Base-by-base conservation (phyloP, 306 rosid species). In the Datisca glomerata region DNA sequence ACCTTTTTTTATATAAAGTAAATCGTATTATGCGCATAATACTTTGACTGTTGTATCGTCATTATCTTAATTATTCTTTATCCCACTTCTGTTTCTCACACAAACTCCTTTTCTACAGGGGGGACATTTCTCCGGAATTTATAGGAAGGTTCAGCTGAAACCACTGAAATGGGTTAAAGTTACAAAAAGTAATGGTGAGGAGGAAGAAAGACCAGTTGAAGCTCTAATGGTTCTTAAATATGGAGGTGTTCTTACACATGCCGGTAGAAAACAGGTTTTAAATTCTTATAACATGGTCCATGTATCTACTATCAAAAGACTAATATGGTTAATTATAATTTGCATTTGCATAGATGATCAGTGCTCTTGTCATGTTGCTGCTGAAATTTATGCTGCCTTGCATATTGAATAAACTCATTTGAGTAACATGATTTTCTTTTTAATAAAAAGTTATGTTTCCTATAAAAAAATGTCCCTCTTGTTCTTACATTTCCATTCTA, bases 171-270 rank as follows among this genome's bases (percentile, higher is more conserved):
- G 98, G 98, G 75, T 54, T 54, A 84, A 80, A 64, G 79, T 80
- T 27, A 33, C 81, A 57, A 80, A 70, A 66, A 50, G 59, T 59
- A 64, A 66, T 56, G 83, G 79, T 28, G 95, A 84, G 66, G 86
- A 82, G 64, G 96, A 89, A 72, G 98, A 89, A 64, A 79, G 81
- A n/a, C 95, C 95, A 0, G 67, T 68, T 69, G 84, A 89, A 75
- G 98, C 98, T 66, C 71, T 89, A 39, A 89, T 89, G 98, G 69
- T 89, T 66, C 98, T 89, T 24, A 89, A 89, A 71, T 89, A 89
- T 51, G 95, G 95, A 17, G 98, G 98, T 25, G 98, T 89, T 63
- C 98, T 89, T 50, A 89, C 98, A 18, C 98, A 89, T 49, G 98
- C 98, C 32, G 98, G 98, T 38, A 73, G 98, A 66, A 89, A 84